phyloP scores from a whole-genome alignment of 2,329 filamentous ascomycete genomes.

The Cladosporium phlei region DNA sequence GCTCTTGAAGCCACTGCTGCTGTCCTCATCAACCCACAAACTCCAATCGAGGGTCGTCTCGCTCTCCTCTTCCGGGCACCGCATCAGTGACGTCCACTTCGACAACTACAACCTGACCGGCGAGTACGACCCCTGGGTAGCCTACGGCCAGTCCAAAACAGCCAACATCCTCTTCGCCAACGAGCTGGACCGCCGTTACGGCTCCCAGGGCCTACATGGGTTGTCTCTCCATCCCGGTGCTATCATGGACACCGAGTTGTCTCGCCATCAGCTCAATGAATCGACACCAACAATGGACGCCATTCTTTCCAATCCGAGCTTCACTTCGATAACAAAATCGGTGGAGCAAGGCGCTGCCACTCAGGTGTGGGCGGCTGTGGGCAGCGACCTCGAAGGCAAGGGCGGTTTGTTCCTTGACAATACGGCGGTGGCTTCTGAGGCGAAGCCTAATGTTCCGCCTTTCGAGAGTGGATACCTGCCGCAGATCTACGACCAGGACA shows the following conservation, averaged over 20 bases:
- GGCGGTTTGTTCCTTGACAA: constrained; percentile 48
- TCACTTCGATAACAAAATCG: constrained; percentile 17
- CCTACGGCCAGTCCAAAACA: constrained; percentile 23
- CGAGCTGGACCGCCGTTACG: constrained; percentile 49
- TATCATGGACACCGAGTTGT: constrained; percentile 27
- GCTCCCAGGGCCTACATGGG: constrained; percentile 25
- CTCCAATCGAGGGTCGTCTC: constrained; percentile 46
- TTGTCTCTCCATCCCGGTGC: constrained; percentile 46
- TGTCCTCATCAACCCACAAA: constrained; percentile 33
- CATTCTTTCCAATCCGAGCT: too few relatives aligned
- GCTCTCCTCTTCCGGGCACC: constrained; percentile 44
- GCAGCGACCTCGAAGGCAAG: constrained; percentile 34
- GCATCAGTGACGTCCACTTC: constrained; percentile 18
- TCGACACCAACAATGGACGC: too few relatives aligned
- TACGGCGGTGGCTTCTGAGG: too few relatives aligned
- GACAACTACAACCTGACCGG: constrained; percentile 36
- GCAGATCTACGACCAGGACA: too few relatives aligned
- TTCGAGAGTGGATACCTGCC: too few relatives aligned
- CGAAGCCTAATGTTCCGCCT: too few relatives aligned
- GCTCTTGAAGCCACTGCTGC: constrained; percentile 44
- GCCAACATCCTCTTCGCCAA: constrained; percentile 47
- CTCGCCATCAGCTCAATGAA: constrained; percentile 15
- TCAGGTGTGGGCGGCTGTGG: constrained; percentile 43
- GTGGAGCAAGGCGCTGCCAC: constrained; percentile 48
- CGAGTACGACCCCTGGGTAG: constrained; percentile 17